Evolutionary conservation across 805 yeast genomes (phyloP).

Genomic region (Cyberlindnera xylosilytica): DNA sequence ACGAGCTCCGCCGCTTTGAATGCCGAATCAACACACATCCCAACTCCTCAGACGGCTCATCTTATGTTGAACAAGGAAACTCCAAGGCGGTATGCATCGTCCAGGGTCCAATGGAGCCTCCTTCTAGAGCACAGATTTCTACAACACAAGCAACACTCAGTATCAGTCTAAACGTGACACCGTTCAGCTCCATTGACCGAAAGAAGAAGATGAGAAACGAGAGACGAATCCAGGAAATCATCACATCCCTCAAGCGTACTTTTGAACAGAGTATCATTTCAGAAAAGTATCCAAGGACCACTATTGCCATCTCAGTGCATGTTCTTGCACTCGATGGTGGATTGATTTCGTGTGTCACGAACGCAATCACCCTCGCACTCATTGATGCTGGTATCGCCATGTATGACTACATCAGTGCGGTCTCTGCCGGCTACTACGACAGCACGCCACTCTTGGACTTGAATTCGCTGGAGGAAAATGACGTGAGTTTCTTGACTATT

Average conservation of each 20-base stretch:
- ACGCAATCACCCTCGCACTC: constrained; percentile 84
- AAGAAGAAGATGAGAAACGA: constrained; percentile 69
- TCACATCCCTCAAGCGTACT: constrained; percentile 63
- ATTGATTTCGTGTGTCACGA: constrained; percentile 69
- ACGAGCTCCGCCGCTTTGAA: constrained; percentile 79
- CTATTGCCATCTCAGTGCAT: constrained; percentile 69
- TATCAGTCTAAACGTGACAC: constrained; percentile 69
- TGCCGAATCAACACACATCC: constrained; percentile 88
- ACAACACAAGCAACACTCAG: constrained; percentile 53
- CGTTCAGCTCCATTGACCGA: constrained; percentile 76
- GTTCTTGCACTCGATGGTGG: constrained; percentile 93
- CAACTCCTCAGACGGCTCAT: constrained; percentile 84
- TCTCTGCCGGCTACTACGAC: constrained; percentile 77
- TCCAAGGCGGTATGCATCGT: constrained; percentile 84
- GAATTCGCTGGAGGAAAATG: constrained; percentile 78
- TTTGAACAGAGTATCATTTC: constrained; percentile 71
- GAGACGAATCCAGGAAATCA: constrained; percentile 63
- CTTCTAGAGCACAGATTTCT: constrained; percentile 47
- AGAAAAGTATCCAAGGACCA: constrained; percentile 77
- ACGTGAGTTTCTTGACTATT: constrained; percentile 74
- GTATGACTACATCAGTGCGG: constrained; percentile 84
- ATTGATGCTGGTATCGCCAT: constrained; percentile 95
- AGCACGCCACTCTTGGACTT: constrained; percentile 78
- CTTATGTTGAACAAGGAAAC: constrained; percentile 89
- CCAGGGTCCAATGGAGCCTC: constrained; percentile 88